Evolutionary conservation across 768 basidiomycete species (phyloP).

Genomic region (Rickenella mellea): DNA sequence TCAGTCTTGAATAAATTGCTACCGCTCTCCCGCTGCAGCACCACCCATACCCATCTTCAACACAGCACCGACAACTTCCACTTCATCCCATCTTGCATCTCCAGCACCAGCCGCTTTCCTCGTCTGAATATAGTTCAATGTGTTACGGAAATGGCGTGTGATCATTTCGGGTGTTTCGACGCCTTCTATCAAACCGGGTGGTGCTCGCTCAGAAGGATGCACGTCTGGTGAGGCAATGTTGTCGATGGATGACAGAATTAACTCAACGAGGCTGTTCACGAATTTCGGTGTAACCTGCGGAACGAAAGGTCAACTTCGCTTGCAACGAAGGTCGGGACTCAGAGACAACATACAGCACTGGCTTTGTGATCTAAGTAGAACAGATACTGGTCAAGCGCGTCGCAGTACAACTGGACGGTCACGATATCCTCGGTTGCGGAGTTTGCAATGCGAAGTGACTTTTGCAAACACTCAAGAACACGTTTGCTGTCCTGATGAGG

Average conservation of each 20-base stretch:
- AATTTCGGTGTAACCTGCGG: constrained; percentile 86
- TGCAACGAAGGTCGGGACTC: background rate
- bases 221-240: constrained; percentile 80
- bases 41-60: constrained; percentile 79
- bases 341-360: constrained; percentile 60
- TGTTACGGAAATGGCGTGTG: constrained; percentile 86
- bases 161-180: constrained; percentile 94
- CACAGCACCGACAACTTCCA: constrained; percentile 80
- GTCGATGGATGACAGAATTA: constrained; percentile 93
- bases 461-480: constrained; percentile 94
- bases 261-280: constrained; percentile 90
- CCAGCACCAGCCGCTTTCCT: constrained; percentile 42
- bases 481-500: constrained; percentile 94
- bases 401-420: constrained; percentile 91
- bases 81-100: constrained; percentile 69
- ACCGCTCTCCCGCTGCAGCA: no score
- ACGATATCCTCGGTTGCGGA: constrained; percentile 96
- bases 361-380: constrained; percentile 94
- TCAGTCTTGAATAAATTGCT: no score
- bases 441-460: constrained; percentile 91
- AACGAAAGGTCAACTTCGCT: constrained; percentile 1
- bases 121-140: constrained; percentile 69
- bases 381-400: constrained; percentile 91
- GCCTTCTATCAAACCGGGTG: constrained; percentile 85
- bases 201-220: constrained; percentile 80